Evolutionary conservation across 768 basidiomycete species (phyloP), one percentile per base, ranked within the genome.

Genomic region (Suillus alpinus): DNA sequence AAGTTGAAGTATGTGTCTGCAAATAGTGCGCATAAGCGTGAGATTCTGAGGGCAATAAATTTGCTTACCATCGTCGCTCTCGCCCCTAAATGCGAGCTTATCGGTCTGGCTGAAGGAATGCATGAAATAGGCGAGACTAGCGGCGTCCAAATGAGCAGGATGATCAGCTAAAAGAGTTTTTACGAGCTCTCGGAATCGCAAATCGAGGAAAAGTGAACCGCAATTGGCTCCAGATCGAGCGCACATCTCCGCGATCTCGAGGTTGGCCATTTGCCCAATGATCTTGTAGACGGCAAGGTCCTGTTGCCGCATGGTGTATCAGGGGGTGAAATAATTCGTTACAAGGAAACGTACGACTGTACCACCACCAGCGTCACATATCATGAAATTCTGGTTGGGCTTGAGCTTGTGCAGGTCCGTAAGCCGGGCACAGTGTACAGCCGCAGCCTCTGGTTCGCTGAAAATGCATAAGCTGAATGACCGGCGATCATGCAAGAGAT

Each of bases 221-320:
- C 91, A 93, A 68, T 91, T 94, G 7, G 91, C 88, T 2, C 94
- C 93, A 51, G 90, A 92, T 58, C 92, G 81, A 14, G 92, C 92
- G 63, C 89, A 91, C 76, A 95, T 88, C 75, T 95, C 94, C 49
- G 92, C 93, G 62, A 95, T 94, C 73, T 95, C 92, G n/a, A 95
- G 82, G 68, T 86, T 84, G 12, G 86, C 78, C 72, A 91, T 80
- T 64, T 91, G 83, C 5, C 92, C 94, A 58, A 90, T 90, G 53
- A 95, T 89, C 81, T 88, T 87, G 75, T 88, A 88, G 23, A 85
- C 81, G 23, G 86, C 86, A 1, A 77, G 64, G 53, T 77, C 75
- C 74, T 68, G 40, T 52, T 65, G 44, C 44, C 53, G 55, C 49
- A 23, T 1, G n/a, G 32, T 4, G 32, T 13, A 13, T 58, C 10